Conservation (phyloP, 306 rosid species). For the Vigna reflexopilosa region DNA sequence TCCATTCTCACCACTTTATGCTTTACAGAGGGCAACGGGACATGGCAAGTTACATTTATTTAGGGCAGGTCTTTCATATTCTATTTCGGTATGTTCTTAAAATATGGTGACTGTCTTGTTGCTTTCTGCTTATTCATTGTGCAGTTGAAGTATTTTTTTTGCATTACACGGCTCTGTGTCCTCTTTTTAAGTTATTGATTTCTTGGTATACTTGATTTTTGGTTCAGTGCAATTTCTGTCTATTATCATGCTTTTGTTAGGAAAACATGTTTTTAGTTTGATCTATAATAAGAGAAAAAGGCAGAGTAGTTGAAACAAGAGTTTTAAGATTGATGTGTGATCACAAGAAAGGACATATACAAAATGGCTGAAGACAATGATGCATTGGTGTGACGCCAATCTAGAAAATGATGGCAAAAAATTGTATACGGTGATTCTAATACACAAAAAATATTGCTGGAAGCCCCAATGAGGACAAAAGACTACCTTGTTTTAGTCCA, state of each 20-base stretch:
- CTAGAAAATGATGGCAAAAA: background rate
- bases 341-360: background rate
- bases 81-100: constrained; percentile 55
- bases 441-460: background rate
- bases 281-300: background rate
- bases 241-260: constrained; percentile 14
- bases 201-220: constrained; percentile 30
- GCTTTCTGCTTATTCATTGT: constrained; percentile 6
- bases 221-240: background rate
- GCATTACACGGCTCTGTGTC: constrained; percentile 3
- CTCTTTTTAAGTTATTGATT: constrained; percentile 13
- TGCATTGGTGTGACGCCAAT: background rate
- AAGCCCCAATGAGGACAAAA: background rate
- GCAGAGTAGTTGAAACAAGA: background rate
- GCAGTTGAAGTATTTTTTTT: constrained; percentile 21
- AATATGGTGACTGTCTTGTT: constrained; percentile 11
- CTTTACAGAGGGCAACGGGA: constrained; percentile 57
- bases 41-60: constrained; percentile 50
- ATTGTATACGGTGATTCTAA: background rate
- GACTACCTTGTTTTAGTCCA: background rate
- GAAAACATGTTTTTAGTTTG: constrained; percentile 11
- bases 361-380: background rate
- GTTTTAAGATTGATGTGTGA: background rate
- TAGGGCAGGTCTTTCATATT: constrained; percentile 52
- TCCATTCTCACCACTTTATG: constrained; percentile 41